These are phyloP conservation scores for Nakaseomyces nivariensis DNA, from an alignment of 1,139 yeast genomes.

Conservation along the genomic window DNA sequence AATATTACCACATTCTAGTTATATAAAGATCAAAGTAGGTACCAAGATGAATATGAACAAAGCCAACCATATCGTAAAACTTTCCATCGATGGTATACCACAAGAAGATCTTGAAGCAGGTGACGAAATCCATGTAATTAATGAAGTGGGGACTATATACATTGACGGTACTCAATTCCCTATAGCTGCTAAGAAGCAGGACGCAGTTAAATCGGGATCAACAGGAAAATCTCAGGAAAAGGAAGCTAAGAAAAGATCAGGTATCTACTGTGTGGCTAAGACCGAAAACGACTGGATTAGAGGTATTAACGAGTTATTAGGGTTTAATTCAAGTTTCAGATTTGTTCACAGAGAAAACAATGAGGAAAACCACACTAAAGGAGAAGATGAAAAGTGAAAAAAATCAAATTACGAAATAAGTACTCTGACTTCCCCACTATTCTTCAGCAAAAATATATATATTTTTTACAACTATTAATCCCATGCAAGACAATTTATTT, in stretches of 20 bases:
- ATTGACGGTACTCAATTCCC: constrained; percentile 39
- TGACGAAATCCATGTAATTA: constrained; percentile 65
- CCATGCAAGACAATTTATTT: not conserved
- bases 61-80: constrained; percentile 37
- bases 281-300: constrained; percentile 84
- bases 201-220: constrained; percentile 10
- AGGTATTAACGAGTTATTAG: constrained; percentile 77
- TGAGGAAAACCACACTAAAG: not conserved
- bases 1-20: constrained; percentile 63
- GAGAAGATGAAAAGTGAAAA: not conserved
- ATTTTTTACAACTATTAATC: too few species aligned
- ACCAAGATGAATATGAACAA: constrained; percentile 30
- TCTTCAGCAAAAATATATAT: too few species aligned
- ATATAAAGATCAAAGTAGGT: constrained; percentile 54
- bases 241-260: constrained; percentile 30
- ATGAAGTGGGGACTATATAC: constrained; percentile 48
- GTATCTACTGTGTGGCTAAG: constrained; percentile 84
- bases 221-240: constrained; percentile 15
- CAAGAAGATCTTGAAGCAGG: constrained; percentile 61
- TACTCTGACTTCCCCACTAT: not conserved
- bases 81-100: constrained; percentile 74
- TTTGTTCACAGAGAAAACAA: constrained; percentile 10
- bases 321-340: constrained; percentile 78
- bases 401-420: not conserved
- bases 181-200: constrained; percentile 13